Base-by-base conservation (phyloP, 306 rosid species). In the Acacia acuminata region DNA sequence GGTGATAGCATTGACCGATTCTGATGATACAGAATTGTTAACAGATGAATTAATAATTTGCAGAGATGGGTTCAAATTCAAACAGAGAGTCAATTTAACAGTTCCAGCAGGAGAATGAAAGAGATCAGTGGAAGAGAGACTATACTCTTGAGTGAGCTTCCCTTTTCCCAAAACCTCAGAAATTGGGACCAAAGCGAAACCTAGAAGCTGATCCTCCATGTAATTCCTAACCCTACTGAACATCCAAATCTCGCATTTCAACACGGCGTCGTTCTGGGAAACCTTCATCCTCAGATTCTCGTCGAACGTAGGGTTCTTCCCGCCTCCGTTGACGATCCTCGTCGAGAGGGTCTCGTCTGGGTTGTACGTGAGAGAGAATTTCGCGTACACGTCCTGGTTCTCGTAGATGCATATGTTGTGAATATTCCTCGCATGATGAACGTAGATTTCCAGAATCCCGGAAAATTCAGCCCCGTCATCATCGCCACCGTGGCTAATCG, bases 211-310 rank as follows among this genome's bases (percentile, higher is more conserved):
- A 77, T 94, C 98, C 76, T 91, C 98, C 90, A 94, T 71, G 81
- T 70, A 91, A 79, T 76, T 93, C 81, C 94, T 93, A 77, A 89
- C 87, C 79, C 97, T 90, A 83, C 98, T 94, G 68, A 89, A 90
- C 98, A 94, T 94, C 97, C 94, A 94, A 83, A 94, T 90, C 86
- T 94, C 98, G 82, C 97, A 94, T 84, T 94, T 94, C 25, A 94
- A 86, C 30, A 91, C 96, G 30, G 97, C 91, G 73, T 94, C 94
- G n/a, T 71, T 84, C 43, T 94, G 98, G 43, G 93, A 32, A 47
- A 94, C 81, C 79, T 87, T 89, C 89, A 94, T 77, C 80, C 89
- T 92, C 87, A 94, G 79, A 74, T 85, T 91, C 82, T 94, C 92
- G 42, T 93, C 88, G 88, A 94, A 94, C 20, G 85, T 90, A 5